A percentile compares a stretch with the other conserved stretches of the same genome.
Conservation (phyloP, 108 stramenopile genomes). For the Cyclotella distinguenda region DNA sequence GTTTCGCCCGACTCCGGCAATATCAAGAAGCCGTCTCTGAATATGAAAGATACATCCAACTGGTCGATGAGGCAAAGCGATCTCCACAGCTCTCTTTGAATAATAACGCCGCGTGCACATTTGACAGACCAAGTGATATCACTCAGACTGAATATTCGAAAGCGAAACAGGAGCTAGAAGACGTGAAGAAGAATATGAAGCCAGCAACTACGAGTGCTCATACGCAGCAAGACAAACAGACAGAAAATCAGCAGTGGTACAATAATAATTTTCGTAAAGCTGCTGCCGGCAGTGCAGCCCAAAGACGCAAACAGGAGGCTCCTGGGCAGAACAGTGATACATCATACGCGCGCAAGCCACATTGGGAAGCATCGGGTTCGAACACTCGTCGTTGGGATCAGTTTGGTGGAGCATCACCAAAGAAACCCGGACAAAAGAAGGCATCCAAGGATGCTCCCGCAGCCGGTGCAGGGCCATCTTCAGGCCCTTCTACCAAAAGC, state of each 20-base stretch:
- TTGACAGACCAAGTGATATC: conserved; percentile 72
- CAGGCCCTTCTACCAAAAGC: conserved; percentile 2
- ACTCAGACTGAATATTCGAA: conserved; percentile 48
- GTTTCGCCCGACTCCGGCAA: conserved; percentile 64
- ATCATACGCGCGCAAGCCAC: conserved; percentile 17
- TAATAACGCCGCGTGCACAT: conserved; percentile 53
- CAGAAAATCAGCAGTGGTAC: conserved; percentile 48
- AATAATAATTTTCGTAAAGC: conserved; percentile 46
- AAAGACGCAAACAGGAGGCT: conserved; percentile 34
- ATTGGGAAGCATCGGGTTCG: conserved; percentile 19
- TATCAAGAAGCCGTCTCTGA: conserved; percentile 70
- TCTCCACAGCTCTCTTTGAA: conserved; percentile 27
- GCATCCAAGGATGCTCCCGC: conserved; percentile 20
- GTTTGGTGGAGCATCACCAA: conserved; percentile 48
- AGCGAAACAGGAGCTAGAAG: conserved; percentile 63
- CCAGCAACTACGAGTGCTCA: conserved; percentile 35
- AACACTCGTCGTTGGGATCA: conserved; percentile 71
- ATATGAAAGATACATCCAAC: conserved; percentile 67
- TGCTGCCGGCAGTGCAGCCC: conserved; percentile 32
- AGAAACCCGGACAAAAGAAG: conserved; percentile 18
- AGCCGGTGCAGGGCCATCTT: conserved; percentile 4
- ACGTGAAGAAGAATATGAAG: conserved; percentile 53
- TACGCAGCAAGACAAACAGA: conserved; percentile 25
- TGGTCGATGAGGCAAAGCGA: conserved; percentile 57
- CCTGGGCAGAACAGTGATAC: conserved; percentile 26